Conservation (phyloP, 2,329 filamentous ascomycete genomes). For the Aspergillus fumigatiaffinis region DNA sequence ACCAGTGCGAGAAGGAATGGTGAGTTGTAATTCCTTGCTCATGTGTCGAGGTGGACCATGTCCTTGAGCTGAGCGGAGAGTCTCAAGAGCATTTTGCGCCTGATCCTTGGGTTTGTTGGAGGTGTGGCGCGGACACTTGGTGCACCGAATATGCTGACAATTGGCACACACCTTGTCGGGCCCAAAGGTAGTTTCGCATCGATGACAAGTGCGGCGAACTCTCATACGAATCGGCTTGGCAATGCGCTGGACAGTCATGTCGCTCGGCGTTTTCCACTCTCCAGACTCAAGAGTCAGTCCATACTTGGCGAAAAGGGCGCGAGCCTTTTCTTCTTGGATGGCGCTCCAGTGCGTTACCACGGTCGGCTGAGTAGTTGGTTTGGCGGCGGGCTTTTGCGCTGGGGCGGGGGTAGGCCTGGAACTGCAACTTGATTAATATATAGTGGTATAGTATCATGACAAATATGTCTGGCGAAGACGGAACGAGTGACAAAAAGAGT, state of each 20-base stretch:
- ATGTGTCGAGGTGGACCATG: constrained; percentile 41
- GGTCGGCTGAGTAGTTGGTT: constrained; percentile 13
- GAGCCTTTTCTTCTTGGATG: constrained; percentile 42
- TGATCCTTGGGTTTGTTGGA: constrained; percentile 60
- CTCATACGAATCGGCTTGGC: constrained; percentile 46
- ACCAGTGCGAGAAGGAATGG: constrained; percentile 61
- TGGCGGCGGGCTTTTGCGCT: constrained; percentile 7
- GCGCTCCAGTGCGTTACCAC: constrained; percentile 31
- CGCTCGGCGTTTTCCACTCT: constrained; percentile 38
- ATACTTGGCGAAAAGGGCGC: constrained; percentile 45
- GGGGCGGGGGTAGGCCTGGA: constrained; percentile 2
- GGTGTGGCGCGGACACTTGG: constrained; percentile 72
- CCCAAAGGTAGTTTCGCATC: constrained; percentile 71
- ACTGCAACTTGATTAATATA: neutral
- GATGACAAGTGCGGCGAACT: constrained; percentile 64
- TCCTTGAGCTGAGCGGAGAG: constrained; percentile 12
- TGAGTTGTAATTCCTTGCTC: constrained; percentile 24
- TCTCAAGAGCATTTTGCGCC: constrained; percentile 39
- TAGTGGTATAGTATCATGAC: neutral
- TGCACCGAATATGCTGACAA: constrained; percentile 78
- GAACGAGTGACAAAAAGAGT: neutral
- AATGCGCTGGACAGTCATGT: constrained; percentile 38
- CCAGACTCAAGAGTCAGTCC: constrained; percentile 41
- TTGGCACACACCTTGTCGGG: constrained; percentile 67
- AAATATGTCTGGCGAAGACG: neutral